These are phyloP conservation scores for Stagonosporopsis cucurbitacearum DNA, from an alignment of 2,329 filamentous ascomycete genomes.

Conservation along the genomic window DNA sequence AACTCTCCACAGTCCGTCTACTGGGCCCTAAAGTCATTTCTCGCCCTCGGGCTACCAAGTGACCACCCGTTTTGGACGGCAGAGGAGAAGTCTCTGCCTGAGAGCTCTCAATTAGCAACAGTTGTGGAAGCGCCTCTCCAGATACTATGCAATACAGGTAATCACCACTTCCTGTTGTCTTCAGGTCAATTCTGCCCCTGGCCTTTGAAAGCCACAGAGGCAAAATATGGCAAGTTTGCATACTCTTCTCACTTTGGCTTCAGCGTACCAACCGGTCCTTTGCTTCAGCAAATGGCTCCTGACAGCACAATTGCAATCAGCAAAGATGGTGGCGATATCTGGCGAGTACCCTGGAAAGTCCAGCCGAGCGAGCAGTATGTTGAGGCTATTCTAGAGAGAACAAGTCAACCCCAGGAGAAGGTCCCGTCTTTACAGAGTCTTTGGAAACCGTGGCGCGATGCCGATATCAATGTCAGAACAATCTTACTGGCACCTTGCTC, in stretches of 20 bases:
- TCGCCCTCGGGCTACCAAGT: constrained; percentile 49
- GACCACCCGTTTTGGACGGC: constrained; percentile 56
- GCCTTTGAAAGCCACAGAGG: constrained; percentile 46
- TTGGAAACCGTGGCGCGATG: constrained; percentile 44
- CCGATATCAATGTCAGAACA: constrained; percentile 32
- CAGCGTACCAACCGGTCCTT: constrained; percentile 49
- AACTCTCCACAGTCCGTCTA: constrained; percentile 64
- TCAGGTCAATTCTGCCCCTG: constrained; percentile 45
- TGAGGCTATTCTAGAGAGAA: background rate
- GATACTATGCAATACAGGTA: constrained; percentile 53
- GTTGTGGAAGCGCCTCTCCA: constrained; percentile 48
- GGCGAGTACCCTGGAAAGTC: constrained; percentile 49
- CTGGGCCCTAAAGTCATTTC: constrained; percentile 61
- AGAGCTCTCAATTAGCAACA: background rate
- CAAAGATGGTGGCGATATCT: constrained; percentile 49
- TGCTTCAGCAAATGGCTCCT: constrained; percentile 51
- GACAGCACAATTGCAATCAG: constrained; percentile 50
- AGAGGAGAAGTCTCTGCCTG: constrained; percentile 49
- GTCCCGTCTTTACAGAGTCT: constrained; percentile 23
- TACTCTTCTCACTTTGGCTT: constrained; percentile 47
- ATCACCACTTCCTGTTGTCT: constrained; percentile 43
- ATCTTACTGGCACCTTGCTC: constrained; percentile 31
- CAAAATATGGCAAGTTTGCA: constrained; percentile 46
- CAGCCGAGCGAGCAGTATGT: background rate
- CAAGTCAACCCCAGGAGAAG: constrained; percentile 5